These are phyloP conservation scores for Rutstroemia sp. DNA, from an alignment of 2,329 filamentous ascomycete genomes.

Conservation along the genomic window DNA sequence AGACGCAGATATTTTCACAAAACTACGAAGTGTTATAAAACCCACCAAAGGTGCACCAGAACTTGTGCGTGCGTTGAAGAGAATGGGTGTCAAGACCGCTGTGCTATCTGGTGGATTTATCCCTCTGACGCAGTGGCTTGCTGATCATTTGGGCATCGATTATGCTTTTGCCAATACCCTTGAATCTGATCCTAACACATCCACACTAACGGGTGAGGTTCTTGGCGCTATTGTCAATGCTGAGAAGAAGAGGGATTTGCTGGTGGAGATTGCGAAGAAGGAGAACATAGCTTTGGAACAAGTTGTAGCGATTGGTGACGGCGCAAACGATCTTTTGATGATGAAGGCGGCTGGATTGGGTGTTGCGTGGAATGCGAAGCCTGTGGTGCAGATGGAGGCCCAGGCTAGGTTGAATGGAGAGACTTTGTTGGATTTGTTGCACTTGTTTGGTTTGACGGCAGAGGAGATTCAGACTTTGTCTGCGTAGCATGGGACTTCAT, in stretches of 20 bases:
- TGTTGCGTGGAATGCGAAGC: constrained; percentile 80
- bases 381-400: constrained; percentile 71
- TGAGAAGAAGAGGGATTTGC: constrained; percentile 64
- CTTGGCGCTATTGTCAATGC: constrained; percentile 67
- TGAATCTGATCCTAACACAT: constrained; percentile 47
- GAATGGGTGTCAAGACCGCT: constrained; percentile 77
- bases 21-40: constrained; percentile 66
- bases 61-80: constrained; percentile 66
- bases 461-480: constrained; percentile 51
- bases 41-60: constrained; percentile 75
- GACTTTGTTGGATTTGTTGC: constrained; percentile 64
- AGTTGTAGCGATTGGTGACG: constrained; percentile 70
- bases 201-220: constrained; percentile 63
- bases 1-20: constrained; percentile 68
- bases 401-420: constrained; percentile 64
- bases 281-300: constrained; percentile 60
- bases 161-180: constrained; percentile 86
- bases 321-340: constrained; percentile 78
- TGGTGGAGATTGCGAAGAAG: constrained; percentile 61
- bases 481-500: neutral
- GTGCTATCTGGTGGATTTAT: constrained; percentile 91
- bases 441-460: constrained; percentile 64
- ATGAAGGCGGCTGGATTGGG: constrained; percentile 68
- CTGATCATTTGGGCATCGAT: constrained; percentile 72
- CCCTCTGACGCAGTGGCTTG: constrained; percentile 82